These are phyloP conservation scores for Achaetomiella virescens DNA, from an alignment of 495 filamentous ascomycete species.

Conservation along the genomic window DNA sequence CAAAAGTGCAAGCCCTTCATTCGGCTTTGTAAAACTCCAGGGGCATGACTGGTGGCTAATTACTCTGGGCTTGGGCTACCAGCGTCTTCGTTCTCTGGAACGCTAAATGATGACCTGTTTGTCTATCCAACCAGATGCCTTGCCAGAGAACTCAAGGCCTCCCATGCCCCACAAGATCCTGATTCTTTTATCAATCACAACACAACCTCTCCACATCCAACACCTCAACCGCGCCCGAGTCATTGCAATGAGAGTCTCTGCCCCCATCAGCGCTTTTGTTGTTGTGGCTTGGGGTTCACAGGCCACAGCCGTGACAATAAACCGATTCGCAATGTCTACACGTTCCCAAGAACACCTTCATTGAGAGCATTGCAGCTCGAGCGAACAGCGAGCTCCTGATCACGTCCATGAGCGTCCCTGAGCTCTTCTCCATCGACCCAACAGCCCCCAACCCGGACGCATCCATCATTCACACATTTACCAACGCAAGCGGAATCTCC, in stretches of 20 bases:
- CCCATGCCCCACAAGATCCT: too few relatives aligned
- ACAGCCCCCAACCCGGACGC: constrained; percentile 22
- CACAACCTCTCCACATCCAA: too few relatives aligned
- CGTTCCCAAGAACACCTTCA: constrained; percentile 19
- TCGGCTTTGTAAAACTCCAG: too few relatives aligned
- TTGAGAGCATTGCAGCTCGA: constrained; percentile 44
- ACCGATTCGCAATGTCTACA: constrained; percentile 8
- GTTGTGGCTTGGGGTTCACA: background rate
- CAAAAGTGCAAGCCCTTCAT: too few relatives aligned
- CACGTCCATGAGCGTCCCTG: constrained; percentile 23
- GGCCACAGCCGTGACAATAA: background rate
- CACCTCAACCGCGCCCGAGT: background rate
- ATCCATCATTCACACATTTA: constrained; percentile 35
- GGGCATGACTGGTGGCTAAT: too few relatives aligned
- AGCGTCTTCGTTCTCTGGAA: too few relatives aligned
- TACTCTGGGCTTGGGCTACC: too few relatives aligned
- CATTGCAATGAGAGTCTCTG: background rate
- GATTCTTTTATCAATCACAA: too few relatives aligned
- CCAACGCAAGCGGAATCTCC: constrained; percentile 24
- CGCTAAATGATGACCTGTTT: too few relatives aligned
- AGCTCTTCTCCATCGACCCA: constrained; percentile 24
- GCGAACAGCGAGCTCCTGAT: constrained; percentile 42
- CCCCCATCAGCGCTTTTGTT: background rate
- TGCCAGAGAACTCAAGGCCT: too few relatives aligned
- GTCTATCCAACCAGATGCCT: too few relatives aligned